Conservation (phyloP, 768 basidiomycete genomes). For the Lenzites betulinus region DNA sequence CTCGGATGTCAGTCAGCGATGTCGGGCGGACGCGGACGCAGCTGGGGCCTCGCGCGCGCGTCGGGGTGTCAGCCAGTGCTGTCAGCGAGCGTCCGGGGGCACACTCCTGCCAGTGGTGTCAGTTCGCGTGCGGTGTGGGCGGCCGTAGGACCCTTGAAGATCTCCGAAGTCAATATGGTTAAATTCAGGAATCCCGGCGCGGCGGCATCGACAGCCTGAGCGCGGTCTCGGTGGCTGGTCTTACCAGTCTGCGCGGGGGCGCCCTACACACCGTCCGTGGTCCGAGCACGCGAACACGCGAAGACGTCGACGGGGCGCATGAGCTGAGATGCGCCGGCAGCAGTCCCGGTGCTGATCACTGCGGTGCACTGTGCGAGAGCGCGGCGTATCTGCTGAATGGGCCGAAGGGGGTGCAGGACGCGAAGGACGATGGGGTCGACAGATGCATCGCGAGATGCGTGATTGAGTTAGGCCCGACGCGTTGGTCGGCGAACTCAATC, state of each 20-base stretch:
- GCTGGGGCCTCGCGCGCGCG: too few species aligned
- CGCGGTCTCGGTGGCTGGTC: not conserved
- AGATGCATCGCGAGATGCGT: constrained; percentile 9
- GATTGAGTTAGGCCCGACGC: not conserved
- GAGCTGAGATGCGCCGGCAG: not conserved
- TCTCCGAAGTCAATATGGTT: constrained; percentile 2
- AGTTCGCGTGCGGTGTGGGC: not conserved
- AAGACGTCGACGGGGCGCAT: not conserved
- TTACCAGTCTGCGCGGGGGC: too few species aligned
- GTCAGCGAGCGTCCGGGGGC: too few species aligned
- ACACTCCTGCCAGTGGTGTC: too few species aligned
- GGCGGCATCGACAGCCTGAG: not conserved
- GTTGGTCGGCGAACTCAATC: not conserved
- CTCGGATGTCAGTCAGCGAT: too few species aligned
- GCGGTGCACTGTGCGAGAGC: not conserved
- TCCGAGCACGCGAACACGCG: not conserved
- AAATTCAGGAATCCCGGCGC: not conserved
- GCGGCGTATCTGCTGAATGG: not conserved
- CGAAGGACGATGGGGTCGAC: not conserved
- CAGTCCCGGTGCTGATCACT: not conserved
- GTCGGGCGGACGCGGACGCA: too few species aligned
- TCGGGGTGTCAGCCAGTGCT: too few species aligned
- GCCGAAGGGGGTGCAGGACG: not conserved
- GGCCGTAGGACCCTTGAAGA: not conserved
- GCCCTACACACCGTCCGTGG: not conserved